Evolutionary conservation across 2,329 filamentous ascomycete genomes (phyloP), one percentile per base, ranked within the genome.

Genomic region (Alternaria metachromatica): DNA sequence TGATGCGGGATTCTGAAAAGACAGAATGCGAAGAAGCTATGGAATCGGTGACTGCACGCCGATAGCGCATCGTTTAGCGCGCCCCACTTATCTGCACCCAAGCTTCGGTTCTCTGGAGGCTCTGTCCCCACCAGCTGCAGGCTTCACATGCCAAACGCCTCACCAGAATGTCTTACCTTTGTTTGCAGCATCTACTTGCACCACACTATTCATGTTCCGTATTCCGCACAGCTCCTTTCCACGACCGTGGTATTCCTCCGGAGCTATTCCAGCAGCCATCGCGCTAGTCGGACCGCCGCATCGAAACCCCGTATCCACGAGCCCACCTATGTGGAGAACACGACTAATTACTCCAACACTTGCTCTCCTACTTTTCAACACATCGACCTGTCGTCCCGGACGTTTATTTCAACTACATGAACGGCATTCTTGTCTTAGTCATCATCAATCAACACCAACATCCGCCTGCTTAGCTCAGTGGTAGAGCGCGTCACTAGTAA

Each of bases 401-500:
- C 37, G 4, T 41, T 41, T 0, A 1, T 1, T n/a, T 0, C 0
- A 3, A 41, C 37, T 6, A 41, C 3, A 41, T 41, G 6, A 0
- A 2, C 3, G 4, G 3, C 5, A 11, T 18, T 3, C 6, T 11
- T 18, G 37, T 18, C 15, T 41, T 41, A 41, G 37, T 41, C 37
- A 41, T 41, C 37, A 41, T 41, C n/a, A 41, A 41, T 11, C 37
- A 41, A 41, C 37, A 41, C 37, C 37, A 41, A 18, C 2, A 41
- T 3, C 13, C 37, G 73, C 73, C 72, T 70, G 69, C 71, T 70
- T 76, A 69, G 73, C 73, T 76, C 70, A 76, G 73, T 76, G 74
- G 74, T 76, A 77, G 71, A 77, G 75, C 75, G 75, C 72, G 72
- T 75, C 75, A 77, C 75, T 77, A 77, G 75, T 77, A 77, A 77